Evolutionary conservation across 2,329 filamentous ascomycete species (phyloP).

Genomic region (Calonectria leucothoes): DNA sequence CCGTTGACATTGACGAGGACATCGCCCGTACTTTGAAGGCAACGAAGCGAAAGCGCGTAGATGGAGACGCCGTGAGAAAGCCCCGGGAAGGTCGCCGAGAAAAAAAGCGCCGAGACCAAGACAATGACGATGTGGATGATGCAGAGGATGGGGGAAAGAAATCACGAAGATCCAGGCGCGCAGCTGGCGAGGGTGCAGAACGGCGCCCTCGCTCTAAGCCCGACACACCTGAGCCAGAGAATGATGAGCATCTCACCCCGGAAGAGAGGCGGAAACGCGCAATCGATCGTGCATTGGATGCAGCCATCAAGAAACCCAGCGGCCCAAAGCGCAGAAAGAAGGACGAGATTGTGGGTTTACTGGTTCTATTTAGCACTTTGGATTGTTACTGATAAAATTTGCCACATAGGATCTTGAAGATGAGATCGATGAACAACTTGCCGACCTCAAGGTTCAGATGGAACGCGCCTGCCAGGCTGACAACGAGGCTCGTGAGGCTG

Average conservation of each 20-base stretch:
- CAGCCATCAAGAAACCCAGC: conserved; percentile 83
- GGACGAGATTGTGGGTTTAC: conserved; percentile 81
- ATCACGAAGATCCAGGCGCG: conserved; percentile 60
- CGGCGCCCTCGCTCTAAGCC: conserved; percentile 60
- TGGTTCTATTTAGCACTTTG: background rate
- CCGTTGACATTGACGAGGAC: conserved; percentile 76
- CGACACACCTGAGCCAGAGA: conserved; percentile 68
- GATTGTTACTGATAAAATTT: conserved; percentile 32
- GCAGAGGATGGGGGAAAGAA: conserved; percentile 58
- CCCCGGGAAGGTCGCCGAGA: conserved; percentile 79
- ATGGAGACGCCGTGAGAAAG: conserved; percentile 75
- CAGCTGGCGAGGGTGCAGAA: conserved; percentile 53
- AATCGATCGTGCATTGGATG: conserved; percentile 88
- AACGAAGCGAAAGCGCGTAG: conserved; percentile 73
- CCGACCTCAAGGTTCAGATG: conserved; percentile 89
- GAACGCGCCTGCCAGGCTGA: conserved; percentile 89
- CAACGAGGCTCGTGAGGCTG: conserved; percentile 81
- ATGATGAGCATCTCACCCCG: conserved; percentile 83
- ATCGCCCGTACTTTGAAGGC: conserved; percentile 73
- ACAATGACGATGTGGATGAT: conserved; percentile 63
- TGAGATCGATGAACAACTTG: conserved; percentile 90
- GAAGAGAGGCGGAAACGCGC: conserved; percentile 87
- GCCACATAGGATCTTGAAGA: conserved; percentile 82
- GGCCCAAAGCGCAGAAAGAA: conserved; percentile 78
- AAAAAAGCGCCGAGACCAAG: conserved; percentile 67